phyloP scores from a whole-genome alignment of 805 yeast species.

The Aciculoconidium aculeatum region DNA sequence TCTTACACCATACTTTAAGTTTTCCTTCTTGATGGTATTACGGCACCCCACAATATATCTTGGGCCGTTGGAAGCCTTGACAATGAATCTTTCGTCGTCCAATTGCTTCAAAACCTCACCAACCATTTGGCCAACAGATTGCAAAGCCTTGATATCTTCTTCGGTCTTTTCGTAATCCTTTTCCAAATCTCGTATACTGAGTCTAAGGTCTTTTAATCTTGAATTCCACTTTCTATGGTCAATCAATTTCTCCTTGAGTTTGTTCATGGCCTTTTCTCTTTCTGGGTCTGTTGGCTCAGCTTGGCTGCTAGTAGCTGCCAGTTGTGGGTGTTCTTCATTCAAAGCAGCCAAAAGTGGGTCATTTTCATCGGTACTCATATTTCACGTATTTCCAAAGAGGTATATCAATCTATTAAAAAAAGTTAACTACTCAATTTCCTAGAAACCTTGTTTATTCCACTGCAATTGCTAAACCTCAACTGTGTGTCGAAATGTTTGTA shows the following conservation, averaged over 20 bases:
- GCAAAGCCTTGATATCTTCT: conserved; percentile 93
- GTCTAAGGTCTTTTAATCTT: conserved; percentile 74
- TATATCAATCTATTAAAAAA: neutral
- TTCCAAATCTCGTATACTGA: conserved; percentile 78
- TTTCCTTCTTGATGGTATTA: conserved; percentile 79
- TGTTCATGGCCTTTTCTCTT: conserved; percentile 69
- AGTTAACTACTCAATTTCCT: too few species aligned
- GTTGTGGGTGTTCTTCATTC: conserved; percentile 26
- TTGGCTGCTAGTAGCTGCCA: conserved; percentile 7
- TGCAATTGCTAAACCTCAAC: too few species aligned
- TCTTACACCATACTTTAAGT: conserved; percentile 86
- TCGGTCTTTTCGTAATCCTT: conserved; percentile 88
- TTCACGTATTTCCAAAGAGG: too few species aligned
- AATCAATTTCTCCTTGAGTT: conserved; percentile 76
- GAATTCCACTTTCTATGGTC: conserved; percentile 96
- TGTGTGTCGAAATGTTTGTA: too few species aligned
- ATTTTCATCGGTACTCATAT: conserved; percentile 53
- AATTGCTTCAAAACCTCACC: conserved; percentile 95
- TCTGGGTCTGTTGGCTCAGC: conserved; percentile 51
- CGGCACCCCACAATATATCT: conserved; percentile 97
- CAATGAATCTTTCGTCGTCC: conserved; percentile 91
- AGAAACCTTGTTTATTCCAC: too few species aligned
- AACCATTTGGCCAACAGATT: conserved; percentile 93
- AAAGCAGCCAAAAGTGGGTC: conserved; percentile 76
- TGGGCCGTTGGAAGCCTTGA: conserved; percentile 95